A percentile compares a stretch with the other conserved stretches of the same genome.
Conservation (phyloP, 345 rosid genomes). For the Aurinia saxatilis region DNA sequence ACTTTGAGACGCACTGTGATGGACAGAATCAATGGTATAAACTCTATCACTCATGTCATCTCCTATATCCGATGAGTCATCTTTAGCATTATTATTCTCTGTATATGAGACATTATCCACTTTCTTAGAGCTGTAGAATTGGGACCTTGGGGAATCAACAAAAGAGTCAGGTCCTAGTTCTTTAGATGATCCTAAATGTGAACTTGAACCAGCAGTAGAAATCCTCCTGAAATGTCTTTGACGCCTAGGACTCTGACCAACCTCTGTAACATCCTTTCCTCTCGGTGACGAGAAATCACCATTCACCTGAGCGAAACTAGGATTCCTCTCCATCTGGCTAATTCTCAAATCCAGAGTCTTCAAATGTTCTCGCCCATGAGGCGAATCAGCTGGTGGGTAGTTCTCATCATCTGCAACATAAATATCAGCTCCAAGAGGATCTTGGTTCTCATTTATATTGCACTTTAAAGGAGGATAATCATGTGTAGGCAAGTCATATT, state of each 20-base stretch:
- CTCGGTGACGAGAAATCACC: constrained; percentile 32
- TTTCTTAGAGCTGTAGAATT: constrained; percentile 41
- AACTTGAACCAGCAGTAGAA: constrained; percentile 48
- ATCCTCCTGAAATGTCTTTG: constrained; percentile 47
- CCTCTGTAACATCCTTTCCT: constrained; percentile 53
- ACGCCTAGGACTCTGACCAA: constrained; percentile 65
- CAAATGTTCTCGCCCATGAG: constrained; percentile 40
- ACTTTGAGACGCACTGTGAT: constrained; percentile 19
- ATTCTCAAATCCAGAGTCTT: constrained; percentile 71
- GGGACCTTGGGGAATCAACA: constrained; percentile 49
- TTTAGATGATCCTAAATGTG: constrained; percentile 35
- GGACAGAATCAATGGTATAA: constrained; percentile 75
- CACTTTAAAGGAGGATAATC: constrained; percentile 89
- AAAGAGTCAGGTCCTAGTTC: constrained; percentile 40
- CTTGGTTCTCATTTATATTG: constrained; percentile 48
- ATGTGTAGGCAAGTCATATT: constrained; percentile 36
- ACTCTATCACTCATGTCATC: constrained; percentile 77
- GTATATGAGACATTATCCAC: constrained; percentile 36
- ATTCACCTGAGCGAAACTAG: constrained; percentile 44
- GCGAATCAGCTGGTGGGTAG: constrained; percentile 68
- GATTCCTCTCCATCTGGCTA: constrained; percentile 61
- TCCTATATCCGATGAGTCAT: constrained; percentile 53
- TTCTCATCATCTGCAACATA: constrained; percentile 65
- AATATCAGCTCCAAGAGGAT: constrained; percentile 42
- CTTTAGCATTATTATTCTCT: constrained; percentile 43